These are phyloP conservation scores for Obba rivulosa DNA, from an alignment of 768 basidiomycete species.

Conservation along the genomic window DNA sequence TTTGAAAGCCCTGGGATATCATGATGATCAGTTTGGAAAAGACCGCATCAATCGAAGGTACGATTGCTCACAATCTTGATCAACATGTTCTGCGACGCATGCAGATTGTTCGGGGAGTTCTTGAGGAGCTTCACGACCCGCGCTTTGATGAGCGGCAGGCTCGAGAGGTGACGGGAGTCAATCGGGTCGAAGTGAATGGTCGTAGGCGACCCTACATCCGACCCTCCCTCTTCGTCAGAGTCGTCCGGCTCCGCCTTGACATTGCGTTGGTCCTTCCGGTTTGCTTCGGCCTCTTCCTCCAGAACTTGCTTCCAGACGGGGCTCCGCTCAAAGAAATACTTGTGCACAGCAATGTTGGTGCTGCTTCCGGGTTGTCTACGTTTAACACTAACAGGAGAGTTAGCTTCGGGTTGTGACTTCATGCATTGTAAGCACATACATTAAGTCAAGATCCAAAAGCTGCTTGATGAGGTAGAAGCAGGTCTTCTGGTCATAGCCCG, in stretches of 20 bases:
- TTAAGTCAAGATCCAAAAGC: conserved; percentile 63
- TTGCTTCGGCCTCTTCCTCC: conserved; percentile 54
- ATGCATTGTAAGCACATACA: conserved; percentile 41
- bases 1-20: conserved; percentile 60
- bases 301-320: conserved; percentile 73
- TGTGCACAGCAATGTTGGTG: conserved; percentile 75
- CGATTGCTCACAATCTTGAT: conserved; percentile 56
- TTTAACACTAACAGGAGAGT: conserved; percentile 49
- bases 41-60: neutral
- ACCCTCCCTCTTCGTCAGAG: conserved; percentile 18
- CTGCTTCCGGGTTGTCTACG: conserved; percentile 74
- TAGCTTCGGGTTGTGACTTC: neutral
- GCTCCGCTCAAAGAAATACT: conserved; percentile 75
- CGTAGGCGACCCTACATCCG: conserved; percentile 15
- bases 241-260: conserved; percentile 29
- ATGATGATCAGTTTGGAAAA: neutral
- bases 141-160: conserved; percentile 62
- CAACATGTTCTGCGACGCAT: conserved; percentile 73
- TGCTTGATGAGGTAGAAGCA: conserved; percentile 83
- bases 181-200: conserved; percentile 61
- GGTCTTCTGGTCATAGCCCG: conserved; percentile 85
- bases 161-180: conserved; percentile 73
- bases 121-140: conserved; percentile 71
- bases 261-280: conserved; percentile 29
- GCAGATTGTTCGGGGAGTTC: conserved; percentile 62